Base-by-base conservation (phyloP, 371 early-diverging fungal species). In the Mortierella sp. region DNA sequence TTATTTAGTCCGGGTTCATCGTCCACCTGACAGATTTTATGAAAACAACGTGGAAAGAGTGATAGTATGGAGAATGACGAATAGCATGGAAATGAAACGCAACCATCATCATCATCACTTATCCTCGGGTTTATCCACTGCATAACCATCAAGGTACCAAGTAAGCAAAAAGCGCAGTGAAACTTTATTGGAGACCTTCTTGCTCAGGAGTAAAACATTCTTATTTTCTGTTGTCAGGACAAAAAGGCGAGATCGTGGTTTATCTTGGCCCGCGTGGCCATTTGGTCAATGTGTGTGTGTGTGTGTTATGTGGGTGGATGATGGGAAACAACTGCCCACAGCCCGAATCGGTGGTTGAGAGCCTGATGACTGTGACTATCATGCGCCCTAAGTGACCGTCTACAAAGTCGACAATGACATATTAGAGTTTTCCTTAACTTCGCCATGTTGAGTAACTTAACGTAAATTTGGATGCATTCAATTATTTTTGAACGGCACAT, bases 361-460 rank as follows among this genome's bases (percentile, higher is more conserved):
- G n/a, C n/a, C n/a, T n/a, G n/a, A n/a, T n/a, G n/a, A n/a, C n/a
- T 55, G 31, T 53, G n/a, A 41, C 34, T 47, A 48, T 22, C 47
- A 31, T 19, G 31, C n/a, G 37, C 37, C 16, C 8, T 9, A 2
- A 34, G 73, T 73, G 73, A 73, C 73, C 66, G 73, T 53, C n/a
- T 34, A 29, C 16, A 74, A 69, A 74, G 75, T 74, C 75, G 75
- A 74, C 65, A 8, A 24, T 7, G 37, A 19, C 45, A n/a, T 4
- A 45, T 64, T 74, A 74, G 48, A 74, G 75, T 74, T 74, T 69
- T 7, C 5, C 45, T 74, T 40, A 74, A 64, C 40, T 39, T 34
- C 8, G 7, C 0, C 8, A n/a, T 55, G 13, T 22, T 19, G 3
- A 22, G 47, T 6, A 47, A 1, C 0, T 58, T 58, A 34, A 58